phyloP scores from a whole-genome alignment of 2,329 filamentous ascomycete genomes.

The Bisporella sp. region DNA sequence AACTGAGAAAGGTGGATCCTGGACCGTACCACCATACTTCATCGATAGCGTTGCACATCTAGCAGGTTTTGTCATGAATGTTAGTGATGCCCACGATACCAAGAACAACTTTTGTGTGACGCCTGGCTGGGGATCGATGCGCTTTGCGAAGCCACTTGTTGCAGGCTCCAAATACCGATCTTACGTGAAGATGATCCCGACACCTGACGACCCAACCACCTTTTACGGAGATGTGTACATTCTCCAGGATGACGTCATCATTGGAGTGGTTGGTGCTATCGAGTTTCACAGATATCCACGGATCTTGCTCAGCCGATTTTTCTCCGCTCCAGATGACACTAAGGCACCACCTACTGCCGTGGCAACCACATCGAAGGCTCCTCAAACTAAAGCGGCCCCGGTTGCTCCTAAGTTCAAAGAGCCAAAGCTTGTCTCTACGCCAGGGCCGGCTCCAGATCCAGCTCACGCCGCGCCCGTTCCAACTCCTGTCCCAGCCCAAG shows the following conservation, averaged over 20 bases:
- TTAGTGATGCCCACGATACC: constrained; percentile 29
- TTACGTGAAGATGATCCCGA: constrained; percentile 24
- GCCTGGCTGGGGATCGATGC: constrained; percentile 21
- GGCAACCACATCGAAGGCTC: not conserved
- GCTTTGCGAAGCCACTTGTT: constrained; percentile 15
- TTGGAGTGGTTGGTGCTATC: constrained; percentile 26
- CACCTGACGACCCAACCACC: constrained; percentile 19
- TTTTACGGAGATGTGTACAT: constrained; percentile 29
- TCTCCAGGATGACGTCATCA: constrained; percentile 23
- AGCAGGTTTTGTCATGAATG: constrained; percentile 53
- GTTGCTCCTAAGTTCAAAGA: not conserved
- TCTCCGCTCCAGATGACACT: constrained; percentile 28
- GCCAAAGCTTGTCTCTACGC: not conserved
- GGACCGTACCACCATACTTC: constrained; percentile 48
- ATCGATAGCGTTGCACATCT: constrained; percentile 52
- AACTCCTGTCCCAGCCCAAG: not conserved
- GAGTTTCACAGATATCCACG: constrained; percentile 32
- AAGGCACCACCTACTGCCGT: not conserved
- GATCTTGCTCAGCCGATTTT: constrained; percentile 32
- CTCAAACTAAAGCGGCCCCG: not conserved
- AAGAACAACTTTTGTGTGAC: constrained; percentile 20
- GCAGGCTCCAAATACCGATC: constrained; percentile 17
- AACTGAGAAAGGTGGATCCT: constrained; percentile 38
- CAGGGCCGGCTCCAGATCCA: not conserved
- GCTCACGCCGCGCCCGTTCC: not conserved